Evolutionary conservation across 2,329 filamentous ascomycete species (phyloP).

Genomic region (Aureobasidium subglaciale): DNA sequence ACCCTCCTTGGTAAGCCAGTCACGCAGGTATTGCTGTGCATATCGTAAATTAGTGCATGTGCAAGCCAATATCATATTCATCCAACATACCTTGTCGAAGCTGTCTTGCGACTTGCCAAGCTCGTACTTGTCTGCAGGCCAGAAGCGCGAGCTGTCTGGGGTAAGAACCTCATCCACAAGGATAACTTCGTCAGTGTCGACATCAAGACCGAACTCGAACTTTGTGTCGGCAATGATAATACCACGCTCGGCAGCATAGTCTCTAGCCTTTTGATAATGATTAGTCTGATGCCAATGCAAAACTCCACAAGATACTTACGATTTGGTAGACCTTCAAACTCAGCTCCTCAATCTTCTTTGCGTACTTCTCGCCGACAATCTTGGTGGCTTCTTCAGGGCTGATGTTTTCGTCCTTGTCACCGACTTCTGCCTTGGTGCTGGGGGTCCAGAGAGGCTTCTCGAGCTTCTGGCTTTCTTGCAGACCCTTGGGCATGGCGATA

Average conservation of each 20-base stretch:
- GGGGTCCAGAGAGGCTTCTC: slow-evolving; percentile 68
- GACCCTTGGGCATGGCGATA: slow-evolving; percentile 58
- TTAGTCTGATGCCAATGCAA: not conserved
- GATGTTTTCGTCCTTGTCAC: slow-evolving; percentile 81
- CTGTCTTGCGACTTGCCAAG: slow-evolving; percentile 69
- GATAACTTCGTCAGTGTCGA: slow-evolving; percentile 59
- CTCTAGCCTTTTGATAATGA: slow-evolving; percentile 43
- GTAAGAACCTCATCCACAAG: slow-evolving; percentile 82
- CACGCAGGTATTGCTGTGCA: slow-evolving; percentile 49
- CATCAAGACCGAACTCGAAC: slow-evolving; percentile 64
- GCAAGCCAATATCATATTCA: not conserved
- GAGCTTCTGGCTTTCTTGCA: slow-evolving; percentile 65
- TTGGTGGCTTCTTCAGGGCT: slow-evolving; percentile 55
- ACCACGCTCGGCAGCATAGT: slow-evolving; percentile 57
- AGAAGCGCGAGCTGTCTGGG: slow-evolving; percentile 71
- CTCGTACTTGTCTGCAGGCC: slow-evolving; percentile 66
- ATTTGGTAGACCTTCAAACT: slow-evolving; percentile 57
- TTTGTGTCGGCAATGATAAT: slow-evolving; percentile 75
- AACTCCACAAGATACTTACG: slow-evolving; percentile 28
- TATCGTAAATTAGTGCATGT: slow-evolving; percentile 9
- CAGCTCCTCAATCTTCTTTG: slow-evolving; percentile 57
- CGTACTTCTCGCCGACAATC: slow-evolving; percentile 60
- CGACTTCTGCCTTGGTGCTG: slow-evolving; percentile 75
- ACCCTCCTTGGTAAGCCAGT: slow-evolving; percentile 70
- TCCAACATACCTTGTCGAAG: slow-evolving; percentile 62